Evolutionary conservation across 495 filamentous ascomycete species (phyloP).

Genomic region (Penicillium angulare): DNA sequence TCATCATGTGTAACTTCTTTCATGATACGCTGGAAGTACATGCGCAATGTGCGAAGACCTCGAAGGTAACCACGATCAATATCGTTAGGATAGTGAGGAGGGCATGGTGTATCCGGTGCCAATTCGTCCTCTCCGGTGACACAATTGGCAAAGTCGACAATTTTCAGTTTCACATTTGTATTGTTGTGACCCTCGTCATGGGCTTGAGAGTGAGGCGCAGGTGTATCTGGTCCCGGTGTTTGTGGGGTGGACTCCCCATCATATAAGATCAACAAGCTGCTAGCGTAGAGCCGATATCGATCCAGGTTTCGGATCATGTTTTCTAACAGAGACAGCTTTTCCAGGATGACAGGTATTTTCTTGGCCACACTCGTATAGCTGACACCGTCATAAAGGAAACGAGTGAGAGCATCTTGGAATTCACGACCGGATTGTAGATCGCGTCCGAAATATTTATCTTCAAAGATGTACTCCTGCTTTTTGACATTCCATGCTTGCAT

Average conservation of each 20-base stretch:
- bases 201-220: slow-evolving; percentile 21
- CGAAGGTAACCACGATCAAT: slow-evolving; percentile 89
- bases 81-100: slow-evolving; percentile 74
- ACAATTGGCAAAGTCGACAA: slow-evolving; percentile 98
- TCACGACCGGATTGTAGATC: slow-evolving; percentile 83
- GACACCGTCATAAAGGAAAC: slow-evolving; percentile 90
- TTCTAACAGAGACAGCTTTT: slow-evolving; percentile 78
- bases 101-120: slow-evolving; percentile 65
- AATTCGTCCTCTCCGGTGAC: slow-evolving; percentile 79
- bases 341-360: slow-evolving; percentile 83
- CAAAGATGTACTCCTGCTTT: slow-evolving; percentile 78
- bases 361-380: slow-evolving; percentile 71
- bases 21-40: slow-evolving; percentile 88
- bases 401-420: slow-evolving; percentile 83
- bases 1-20: slow-evolving; percentile 67
- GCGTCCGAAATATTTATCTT: slow-evolving; percentile 97
- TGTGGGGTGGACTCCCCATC: slow-evolving; percentile 61
- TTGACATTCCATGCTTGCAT: slow-evolving; percentile 94
- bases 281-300: slow-evolving; percentile 93
- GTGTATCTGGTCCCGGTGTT: slow-evolving; percentile 12
- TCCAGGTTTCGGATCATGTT: slow-evolving; percentile 74
- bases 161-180: slow-evolving; percentile 75
- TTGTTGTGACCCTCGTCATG: slow-evolving; percentile 50
- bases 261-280: slow-evolving; percentile 90
- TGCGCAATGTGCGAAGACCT: slow-evolving; percentile 72